Base-by-base conservation (phyloP, 1,284 basidiomycete genomes). In the Pyrrhoderma noxium region DNA sequence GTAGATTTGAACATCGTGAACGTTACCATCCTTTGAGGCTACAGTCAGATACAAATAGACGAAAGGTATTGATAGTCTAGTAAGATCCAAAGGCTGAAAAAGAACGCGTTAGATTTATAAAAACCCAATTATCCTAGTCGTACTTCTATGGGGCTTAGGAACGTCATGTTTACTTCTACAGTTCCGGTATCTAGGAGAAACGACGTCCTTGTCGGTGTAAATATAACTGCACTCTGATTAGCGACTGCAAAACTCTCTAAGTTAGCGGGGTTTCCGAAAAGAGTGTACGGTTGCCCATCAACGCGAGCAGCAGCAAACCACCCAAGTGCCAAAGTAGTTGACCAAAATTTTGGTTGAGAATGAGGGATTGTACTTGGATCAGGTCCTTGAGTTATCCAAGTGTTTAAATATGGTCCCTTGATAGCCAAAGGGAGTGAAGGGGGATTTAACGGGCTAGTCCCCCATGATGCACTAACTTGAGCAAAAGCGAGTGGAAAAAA, bases 61-160 rank as follows among this genome's bases (percentile, higher is more conserved):
- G 51, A 60, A 58, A 19, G 60, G 57, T 8, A 73, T 55, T 2
- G 70, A 74, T 56, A 73, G 69, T 19, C 57, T 54, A 31, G 62
- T 49, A 42, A 61, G 51, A 49, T 69, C 64, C 4, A 36, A 38
- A 13, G 49, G 49, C 49, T 48, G 45, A 38, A 36, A 42, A 16
- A 18, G 14, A 18, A n/a, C n/a, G n/a, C n/a, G n/a, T 11, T 2
- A 9, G 18, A 9, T 9, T 19, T 25, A 18, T 23, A 45, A 37
- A 37, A 11, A 9, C n/a, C n/a, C n/a, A n/a, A n/a, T n/a, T n/a
- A n/a, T n/a, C n/a, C n/a, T n/a, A n/a, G n/a, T n/a, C n/a, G n/a
- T n/a, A 71, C 70, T 62, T 73, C 70, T 14, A 73, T 66, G 13
- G 70, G 72, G 57, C 64, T 70, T 4, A 70, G 54, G 52, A 66